A percentile compares a stretch with the other conserved stretches of the same genome.
Evolutionary conservation across 495 filamentous ascomycete species (phyloP).

Genomic region (Lindgomyces ingoldianus): DNA sequence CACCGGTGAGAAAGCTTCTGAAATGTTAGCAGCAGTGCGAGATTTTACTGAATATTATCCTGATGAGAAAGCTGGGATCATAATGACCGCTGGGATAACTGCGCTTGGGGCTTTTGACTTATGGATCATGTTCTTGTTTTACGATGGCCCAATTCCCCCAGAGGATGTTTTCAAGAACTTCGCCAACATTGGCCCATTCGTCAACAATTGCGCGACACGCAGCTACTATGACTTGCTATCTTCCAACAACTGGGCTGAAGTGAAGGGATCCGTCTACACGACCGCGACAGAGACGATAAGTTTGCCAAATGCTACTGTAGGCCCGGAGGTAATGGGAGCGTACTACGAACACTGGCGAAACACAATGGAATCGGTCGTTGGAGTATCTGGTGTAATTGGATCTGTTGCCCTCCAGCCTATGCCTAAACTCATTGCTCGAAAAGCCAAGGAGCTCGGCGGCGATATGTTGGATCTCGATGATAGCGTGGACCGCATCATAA

Average conservation of each 20-base stretch:
- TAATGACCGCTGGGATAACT: constrained; percentile 55
- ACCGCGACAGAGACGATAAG: constrained; percentile 62
- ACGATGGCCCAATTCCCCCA: constrained; percentile 59
- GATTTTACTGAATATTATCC: constrained; percentile 34
- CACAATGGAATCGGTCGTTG: constrained; percentile 43
- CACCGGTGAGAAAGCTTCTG: constrained; percentile 9
- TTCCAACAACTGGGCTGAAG: constrained; percentile 27
- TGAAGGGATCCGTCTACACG: constrained; percentile 51
- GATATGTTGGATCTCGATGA: constrained; percentile 57
- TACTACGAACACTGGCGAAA: constrained; percentile 58
- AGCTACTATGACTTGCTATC: constrained; percentile 55
- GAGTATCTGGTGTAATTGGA: constrained; percentile 52
- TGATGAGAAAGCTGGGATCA: constrained; percentile 33
- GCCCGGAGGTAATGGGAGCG: constrained; percentile 49
- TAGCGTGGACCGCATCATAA: constrained; percentile 56
- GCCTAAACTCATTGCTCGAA: constrained; percentile 51
- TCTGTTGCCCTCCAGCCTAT: constrained; percentile 61
- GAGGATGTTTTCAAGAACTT: constrained; percentile 59
- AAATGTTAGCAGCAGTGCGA: constrained; percentile 24
- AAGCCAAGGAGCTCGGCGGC: constrained; percentile 52
- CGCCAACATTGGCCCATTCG: constrained; percentile 51
- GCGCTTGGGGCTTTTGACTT: constrained; percentile 49
- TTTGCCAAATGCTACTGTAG: constrained; percentile 49
- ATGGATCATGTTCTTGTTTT: constrained; percentile 66
- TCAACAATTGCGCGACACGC: constrained; percentile 55